Evolutionary conservation across 345 rosid genomes (phyloP).

Genomic region (Erodium maritimum): DNA sequence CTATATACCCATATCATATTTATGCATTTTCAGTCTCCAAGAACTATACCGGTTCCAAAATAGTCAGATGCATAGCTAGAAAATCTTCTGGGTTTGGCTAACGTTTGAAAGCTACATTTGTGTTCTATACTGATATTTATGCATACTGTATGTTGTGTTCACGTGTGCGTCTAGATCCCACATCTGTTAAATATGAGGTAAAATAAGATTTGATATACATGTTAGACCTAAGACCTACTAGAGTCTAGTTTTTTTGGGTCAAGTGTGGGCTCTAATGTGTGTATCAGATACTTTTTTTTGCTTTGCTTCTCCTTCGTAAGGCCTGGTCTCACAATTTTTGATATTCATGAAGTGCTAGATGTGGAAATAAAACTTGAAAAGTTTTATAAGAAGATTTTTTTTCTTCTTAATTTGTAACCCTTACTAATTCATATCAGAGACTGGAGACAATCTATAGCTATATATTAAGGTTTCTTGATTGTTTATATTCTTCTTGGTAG

Average conservation of each 20-base stretch:
- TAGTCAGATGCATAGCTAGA: neutral
- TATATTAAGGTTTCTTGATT: neutral
- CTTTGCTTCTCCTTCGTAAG: too few species aligned
- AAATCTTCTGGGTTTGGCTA: neutral
- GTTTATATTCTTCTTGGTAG: conserved; percentile 24
- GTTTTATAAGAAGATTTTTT: neutral
- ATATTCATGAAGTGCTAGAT: neutral
- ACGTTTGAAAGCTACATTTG: too few species aligned
- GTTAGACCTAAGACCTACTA: too few species aligned
- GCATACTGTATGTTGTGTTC: neutral
- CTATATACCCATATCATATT: neutral
- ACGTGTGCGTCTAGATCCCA: too few species aligned
- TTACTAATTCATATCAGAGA: neutral
- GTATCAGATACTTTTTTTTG: too few species aligned
- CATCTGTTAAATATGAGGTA: too few species aligned
- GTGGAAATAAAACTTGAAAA: too few species aligned
- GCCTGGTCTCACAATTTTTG: too few species aligned
- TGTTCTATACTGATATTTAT: too few species aligned
- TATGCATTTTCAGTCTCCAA: neutral
- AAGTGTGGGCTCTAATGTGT: too few species aligned
- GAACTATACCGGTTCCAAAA: neutral
- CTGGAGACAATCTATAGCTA: neutral
- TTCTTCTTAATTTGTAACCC: neutral
- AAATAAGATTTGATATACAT: too few species aligned
- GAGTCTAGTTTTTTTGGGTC: too few species aligned